phyloP scores from a whole-genome alignment of 805 yeast species.

The Pichia exigua region DNA sequence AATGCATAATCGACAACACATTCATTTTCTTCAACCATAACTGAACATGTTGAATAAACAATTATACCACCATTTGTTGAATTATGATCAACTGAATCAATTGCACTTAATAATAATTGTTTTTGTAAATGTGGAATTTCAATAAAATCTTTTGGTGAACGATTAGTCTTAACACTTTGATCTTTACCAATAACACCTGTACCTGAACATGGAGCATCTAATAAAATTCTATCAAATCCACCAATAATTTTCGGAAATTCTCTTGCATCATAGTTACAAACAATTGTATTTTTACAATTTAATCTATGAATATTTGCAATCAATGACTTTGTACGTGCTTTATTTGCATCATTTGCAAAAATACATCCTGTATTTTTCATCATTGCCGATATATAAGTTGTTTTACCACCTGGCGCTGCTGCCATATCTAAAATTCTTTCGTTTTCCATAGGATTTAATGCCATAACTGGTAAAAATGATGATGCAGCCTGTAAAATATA shows the following conservation, averaged over 20 bases:
- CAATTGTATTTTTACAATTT: constrained; percentile 94
- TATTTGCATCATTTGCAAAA: constrained; percentile 95
- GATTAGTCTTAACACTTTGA: constrained; percentile 83
- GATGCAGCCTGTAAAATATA: constrained; percentile 98
- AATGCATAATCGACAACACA: constrained; percentile 97
- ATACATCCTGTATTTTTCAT: constrained; percentile 98
- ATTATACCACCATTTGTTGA: constrained; percentile 88
- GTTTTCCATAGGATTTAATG: constrained; percentile 92
- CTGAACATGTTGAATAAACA: constrained; percentile 97
- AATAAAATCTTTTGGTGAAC: constrained; percentile 94
- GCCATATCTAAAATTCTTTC: constrained; percentile 98
- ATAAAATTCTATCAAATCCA: constrained; percentile 88
- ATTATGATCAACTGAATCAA: constrained; percentile 92
- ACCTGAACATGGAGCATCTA: constrained; percentile 99
- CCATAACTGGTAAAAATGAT: constrained; percentile 96
- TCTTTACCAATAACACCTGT: constrained; percentile 99
- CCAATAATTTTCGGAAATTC: constrained; percentile 98
- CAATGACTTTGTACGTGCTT: constrained; percentile 90
- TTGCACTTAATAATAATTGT: constrained; percentile 87
- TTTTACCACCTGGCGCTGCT: constrained; percentile 99
- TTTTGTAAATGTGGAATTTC: constrained; percentile 96
- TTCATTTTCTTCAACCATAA: constrained; percentile 97
- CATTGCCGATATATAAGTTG: constrained; percentile 88
- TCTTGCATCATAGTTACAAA: constrained; percentile 95
- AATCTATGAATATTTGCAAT: constrained; percentile 96